These are phyloP conservation scores for Fusarium ramigenum DNA, from an alignment of 2,329 filamentous ascomycete species.

Conservation along the genomic window DNA sequence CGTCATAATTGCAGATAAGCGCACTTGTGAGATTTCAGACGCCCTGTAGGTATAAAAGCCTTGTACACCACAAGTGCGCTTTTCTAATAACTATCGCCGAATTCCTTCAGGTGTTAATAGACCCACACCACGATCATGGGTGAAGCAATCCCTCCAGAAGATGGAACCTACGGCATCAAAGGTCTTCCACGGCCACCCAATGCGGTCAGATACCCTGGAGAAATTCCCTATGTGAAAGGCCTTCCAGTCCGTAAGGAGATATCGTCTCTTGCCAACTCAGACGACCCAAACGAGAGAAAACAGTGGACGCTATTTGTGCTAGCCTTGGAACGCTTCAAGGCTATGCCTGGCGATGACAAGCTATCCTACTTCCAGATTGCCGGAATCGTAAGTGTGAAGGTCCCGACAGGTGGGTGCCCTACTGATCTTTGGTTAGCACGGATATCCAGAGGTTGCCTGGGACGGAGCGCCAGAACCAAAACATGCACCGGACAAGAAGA, in stretches of 20 bases:
- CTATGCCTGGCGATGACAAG: not conserved
- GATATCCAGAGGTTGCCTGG: conserved; percentile 14
- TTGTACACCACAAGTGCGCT: rapidly evolving
- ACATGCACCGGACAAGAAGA: not conserved
- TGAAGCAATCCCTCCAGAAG: rapidly evolving
- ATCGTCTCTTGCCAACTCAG: not conserved
- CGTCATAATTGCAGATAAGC: not conserved
- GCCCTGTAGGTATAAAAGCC: not conserved
- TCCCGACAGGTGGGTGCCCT: not conserved
- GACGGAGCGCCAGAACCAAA: not conserved
- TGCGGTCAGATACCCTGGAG: not conserved
- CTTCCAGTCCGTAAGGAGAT: conserved; percentile 4
- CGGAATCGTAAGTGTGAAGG: not conserved
- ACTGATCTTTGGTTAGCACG: not conserved
- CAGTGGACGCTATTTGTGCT: conserved; percentile 21
- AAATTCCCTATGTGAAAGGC: not conserved
- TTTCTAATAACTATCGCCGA: rapidly evolving
- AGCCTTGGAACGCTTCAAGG: conserved; percentile 9
- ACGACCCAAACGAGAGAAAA: not conserved
- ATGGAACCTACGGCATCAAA: conserved; percentile 1
- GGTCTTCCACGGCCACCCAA: not conserved
- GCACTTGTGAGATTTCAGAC: no score
- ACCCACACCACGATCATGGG: not conserved
- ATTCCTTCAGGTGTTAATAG: rapidly evolving
- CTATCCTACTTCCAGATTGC: conserved; percentile 16